Percentiles rank a stretch among this genome's conserved stretches.
phyloP scores from a whole-genome alignment of 208 protist genomes.

The Acanthamoeba culbertsoni region DNA sequence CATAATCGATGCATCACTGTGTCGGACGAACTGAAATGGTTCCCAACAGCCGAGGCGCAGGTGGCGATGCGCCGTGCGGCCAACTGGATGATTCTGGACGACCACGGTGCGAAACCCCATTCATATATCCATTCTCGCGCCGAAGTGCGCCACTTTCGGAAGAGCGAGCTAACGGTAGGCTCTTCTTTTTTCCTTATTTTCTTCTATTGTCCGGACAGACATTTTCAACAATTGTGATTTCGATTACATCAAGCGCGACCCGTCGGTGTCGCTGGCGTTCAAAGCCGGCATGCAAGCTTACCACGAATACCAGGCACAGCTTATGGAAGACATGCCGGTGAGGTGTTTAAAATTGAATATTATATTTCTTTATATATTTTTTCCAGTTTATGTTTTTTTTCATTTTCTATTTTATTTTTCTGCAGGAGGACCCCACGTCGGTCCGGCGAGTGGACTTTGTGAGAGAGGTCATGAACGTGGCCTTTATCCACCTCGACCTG shows the following conservation, averaged over 20 bases:
- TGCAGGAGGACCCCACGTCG: background rate
- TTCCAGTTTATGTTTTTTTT: background rate
- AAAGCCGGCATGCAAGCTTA: slow-evolving; percentile 5
- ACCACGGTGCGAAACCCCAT: background rate
- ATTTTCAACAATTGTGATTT: slow-evolving; percentile 17
- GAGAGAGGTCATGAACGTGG: background rate
- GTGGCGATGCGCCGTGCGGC: background rate
- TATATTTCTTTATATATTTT: background rate
- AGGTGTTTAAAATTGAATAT: background rate
- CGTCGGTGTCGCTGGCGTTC: background rate
- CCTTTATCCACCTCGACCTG: slow-evolving; percentile 14
- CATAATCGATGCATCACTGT: no score
- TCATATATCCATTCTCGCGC: background rate
- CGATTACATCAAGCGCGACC: background rate
- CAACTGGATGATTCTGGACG: slow-evolving; percentile 53
- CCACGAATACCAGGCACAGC: slow-evolving; percentile 27
- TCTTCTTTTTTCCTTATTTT: background rate
- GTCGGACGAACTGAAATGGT: no score
- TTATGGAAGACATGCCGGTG: background rate
- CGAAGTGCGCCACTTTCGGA: background rate
- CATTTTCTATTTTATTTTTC: background rate
- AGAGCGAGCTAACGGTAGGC: background rate
- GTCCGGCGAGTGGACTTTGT: background rate
- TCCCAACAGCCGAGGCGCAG: slow-evolving; percentile 11
- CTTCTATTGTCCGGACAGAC: background rate